Conservation (phyloP, 768 basidiomycete species). For the Tubosaeta brunneosetosa region DNA sequence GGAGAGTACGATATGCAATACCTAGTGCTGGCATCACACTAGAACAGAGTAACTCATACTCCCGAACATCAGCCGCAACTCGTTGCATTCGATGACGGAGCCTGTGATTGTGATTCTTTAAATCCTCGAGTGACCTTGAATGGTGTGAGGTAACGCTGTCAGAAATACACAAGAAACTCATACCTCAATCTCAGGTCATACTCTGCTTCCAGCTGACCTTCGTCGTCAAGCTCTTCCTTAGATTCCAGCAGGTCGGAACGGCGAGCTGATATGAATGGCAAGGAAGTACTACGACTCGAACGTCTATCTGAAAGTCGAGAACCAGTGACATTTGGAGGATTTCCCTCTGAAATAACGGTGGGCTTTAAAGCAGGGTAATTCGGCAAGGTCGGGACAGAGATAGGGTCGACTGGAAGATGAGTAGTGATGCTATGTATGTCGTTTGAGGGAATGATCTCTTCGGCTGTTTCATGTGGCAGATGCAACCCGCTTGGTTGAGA, state of each 20-base stretch:
- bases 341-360: not conserved
- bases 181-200: constrained; percentile 43
- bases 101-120: constrained; percentile 57
- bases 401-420: constrained; percentile 6
- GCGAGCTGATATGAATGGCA: constrained; percentile 25
- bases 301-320: constrained; percentile 3
- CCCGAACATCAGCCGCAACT: constrained; percentile 55
- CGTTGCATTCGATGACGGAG: constrained; percentile 67
- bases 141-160: not conserved
- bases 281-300: constrained; percentile 33
- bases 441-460: constrained; percentile 8
- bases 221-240: constrained; percentile 43
- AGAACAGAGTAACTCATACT: constrained; percentile 60
- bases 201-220: constrained; percentile 42
- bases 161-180: constrained; percentile 3
- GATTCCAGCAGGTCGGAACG: constrained; percentile 31
- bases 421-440: constrained; percentile 2
- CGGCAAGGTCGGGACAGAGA: not conserved
- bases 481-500: constrained; percentile 25
- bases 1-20: constrained; percentile 45
- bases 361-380: constrained; percentile 6
- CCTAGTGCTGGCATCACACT: constrained; percentile 46
- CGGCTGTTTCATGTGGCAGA: constrained; percentile 10
- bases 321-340: not conserved
- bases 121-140: constrained; percentile 55